A percentile compares a stretch with the other conserved stretches of the same genome.
These are phyloP conservation scores for Plasmodium ovale DNA, from an alignment of 169 alveolate species.

Conservation along the genomic window DNA sequence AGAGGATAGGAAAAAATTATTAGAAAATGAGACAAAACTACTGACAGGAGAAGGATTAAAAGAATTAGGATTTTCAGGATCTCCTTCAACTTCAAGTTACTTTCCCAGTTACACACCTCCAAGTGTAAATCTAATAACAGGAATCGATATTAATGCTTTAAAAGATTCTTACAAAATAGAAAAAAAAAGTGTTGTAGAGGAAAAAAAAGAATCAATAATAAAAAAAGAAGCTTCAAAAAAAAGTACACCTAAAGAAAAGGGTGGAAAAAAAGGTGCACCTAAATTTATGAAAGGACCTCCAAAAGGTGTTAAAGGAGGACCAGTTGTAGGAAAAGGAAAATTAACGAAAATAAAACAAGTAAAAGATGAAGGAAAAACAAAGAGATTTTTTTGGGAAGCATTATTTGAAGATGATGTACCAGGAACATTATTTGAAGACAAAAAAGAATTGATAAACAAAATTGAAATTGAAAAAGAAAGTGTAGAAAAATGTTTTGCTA, in stretches of 20 bases:
- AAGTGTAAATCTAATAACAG: conserved; percentile 67
- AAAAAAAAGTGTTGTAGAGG: conserved; percentile 74
- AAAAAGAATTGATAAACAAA: conserved; percentile 84
- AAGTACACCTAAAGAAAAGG: conserved; percentile 73
- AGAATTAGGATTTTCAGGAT: conserved; percentile 78
- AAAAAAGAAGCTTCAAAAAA: conserved; percentile 74
- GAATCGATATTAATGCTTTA: conserved; percentile 78
- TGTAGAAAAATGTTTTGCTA: conserved; percentile 85
- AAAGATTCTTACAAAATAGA: conserved; percentile 79
- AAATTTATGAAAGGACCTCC: conserved; percentile 86
- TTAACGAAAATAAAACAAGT: conserved; percentile 65
- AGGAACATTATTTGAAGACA: conserved; percentile 89
- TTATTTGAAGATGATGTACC: conserved; percentile 89
- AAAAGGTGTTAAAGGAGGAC: conserved; percentile 79
- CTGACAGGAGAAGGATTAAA: conserved; percentile 85
- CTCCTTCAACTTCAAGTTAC: conserved; percentile 54
- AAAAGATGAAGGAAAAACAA: conserved; percentile 87
- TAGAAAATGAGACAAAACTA: conserved; percentile 75
- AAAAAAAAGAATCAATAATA: conserved; percentile 65
- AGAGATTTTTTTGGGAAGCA: conserved; percentile 93
- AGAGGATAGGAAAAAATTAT: conserved; percentile 63
- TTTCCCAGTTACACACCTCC: conserved; percentile 1
- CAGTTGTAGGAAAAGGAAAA: conserved; percentile 75
- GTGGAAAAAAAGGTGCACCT: conserved; percentile 79
- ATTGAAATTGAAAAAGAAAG: conserved; percentile 86